Conservation (phyloP, 2,329 filamentous ascomycete genomes). For the Pyrenophora tritici-repentis region DNA sequence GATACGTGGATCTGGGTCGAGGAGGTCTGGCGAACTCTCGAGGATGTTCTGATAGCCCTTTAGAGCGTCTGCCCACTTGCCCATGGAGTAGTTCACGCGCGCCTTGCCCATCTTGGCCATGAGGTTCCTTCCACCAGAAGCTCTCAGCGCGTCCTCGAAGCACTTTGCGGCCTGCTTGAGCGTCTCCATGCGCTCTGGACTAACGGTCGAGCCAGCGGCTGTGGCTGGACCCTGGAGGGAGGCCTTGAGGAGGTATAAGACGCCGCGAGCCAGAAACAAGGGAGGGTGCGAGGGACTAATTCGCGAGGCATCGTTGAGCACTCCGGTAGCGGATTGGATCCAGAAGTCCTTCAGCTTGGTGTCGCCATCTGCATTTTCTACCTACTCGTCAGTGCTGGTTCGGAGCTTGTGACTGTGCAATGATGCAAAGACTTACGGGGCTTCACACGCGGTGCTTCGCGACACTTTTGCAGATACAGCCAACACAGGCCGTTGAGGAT, state of each 20-base stretch:
- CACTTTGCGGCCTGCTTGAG: constrained; percentile 85
- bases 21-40: constrained; percentile 80
- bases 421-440: constrained; percentile 51
- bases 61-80: constrained; percentile 82
- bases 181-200: constrained; percentile 73
- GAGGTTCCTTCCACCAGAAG: constrained; percentile 85
- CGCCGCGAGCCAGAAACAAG: constrained; percentile 87
- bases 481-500: constrained; percentile 85
- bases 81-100: constrained; percentile 82
- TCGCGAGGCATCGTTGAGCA: constrained; percentile 91
- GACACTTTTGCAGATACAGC: constrained; percentile 88
- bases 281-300: constrained; percentile 92
- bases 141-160: constrained; percentile 90
- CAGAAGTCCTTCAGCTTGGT: constrained; percentile 92
- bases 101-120: constrained; percentile 91
- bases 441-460: constrained; percentile 72
- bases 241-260: constrained; percentile 83
- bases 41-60: constrained; percentile 86
- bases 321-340: constrained; percentile 85
- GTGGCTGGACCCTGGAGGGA: constrained; percentile 80
- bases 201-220: constrained; percentile 67
- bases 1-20: constrained; percentile 92
- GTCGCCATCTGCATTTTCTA: constrained; percentile 62
- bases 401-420: not conserved
- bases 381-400: not conserved